Evolutionary conservation across 1,284 basidiomycete genomes (phyloP), one percentile per base, ranked within the genome.

Genomic region (Cutaneotrichosporon sp.): DNA sequence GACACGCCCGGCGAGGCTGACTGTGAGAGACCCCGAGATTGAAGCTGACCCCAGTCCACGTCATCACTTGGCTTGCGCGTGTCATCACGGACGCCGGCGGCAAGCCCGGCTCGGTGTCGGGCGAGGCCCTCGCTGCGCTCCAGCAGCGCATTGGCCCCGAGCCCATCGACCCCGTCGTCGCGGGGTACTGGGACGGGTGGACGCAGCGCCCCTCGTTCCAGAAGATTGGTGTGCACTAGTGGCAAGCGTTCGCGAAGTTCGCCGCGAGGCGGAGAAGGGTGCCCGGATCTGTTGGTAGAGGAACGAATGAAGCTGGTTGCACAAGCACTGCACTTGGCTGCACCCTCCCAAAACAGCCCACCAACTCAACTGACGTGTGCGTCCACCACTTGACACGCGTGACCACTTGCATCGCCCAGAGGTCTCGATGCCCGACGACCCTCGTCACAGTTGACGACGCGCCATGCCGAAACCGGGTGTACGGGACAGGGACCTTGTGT

Each of bases 51-150:
- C 20, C 47, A 78, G 76, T 71, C 72, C 77, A 79, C 68, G 57
- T 77, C 58, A 74, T 78, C 70, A 75, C 75, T 33, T 79, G 77
- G 77, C 69, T 79, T 29, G 72, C 77, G 13, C 63, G 77, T 34
- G 73, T 66, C 49, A 67, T 74, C 54, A 72, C 73, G 54, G 69
- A 75, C 54, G 66, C 74, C 10, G 74, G 76, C 38, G 70, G 70
- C 4, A 67, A 72, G 42, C 73, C 72, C 33, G 67, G 67, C 11
- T 62, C 69, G 14, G 52, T 65, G 14, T 56, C 68, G 14, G 60
- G 58, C 24, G 68, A 69, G 9, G 71, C 66, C 20, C 58, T 78
- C 47, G 65, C 65, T n/a, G 69, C 68, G 43, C 57, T 77, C 49
- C 58, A 69, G 62, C 60, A 71, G 59, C 63, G 66, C 55, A 76